Evolutionary conservation across 495 filamentous ascomycete genomes (phyloP).

Genomic region (Hypoxylon trugodes): DNA sequence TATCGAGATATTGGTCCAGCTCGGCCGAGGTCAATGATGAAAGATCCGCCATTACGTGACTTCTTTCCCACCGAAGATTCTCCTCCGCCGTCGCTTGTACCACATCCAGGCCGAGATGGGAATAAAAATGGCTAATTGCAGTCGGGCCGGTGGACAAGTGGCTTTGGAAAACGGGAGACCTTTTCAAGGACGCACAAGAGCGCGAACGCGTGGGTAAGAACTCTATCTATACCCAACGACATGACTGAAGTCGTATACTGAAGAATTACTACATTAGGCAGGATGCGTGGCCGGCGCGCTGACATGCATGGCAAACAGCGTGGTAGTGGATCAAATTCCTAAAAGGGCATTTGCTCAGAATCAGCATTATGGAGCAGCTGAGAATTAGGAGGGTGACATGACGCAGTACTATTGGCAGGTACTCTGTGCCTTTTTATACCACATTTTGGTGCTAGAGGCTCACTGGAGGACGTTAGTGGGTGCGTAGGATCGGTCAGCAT

Average conservation of each 20-base stretch:
- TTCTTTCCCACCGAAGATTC: slow-evolving; percentile 5
- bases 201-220: slow-evolving; percentile 32
- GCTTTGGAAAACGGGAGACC: slow-evolving; percentile 7
- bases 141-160: slow-evolving; percentile 10
- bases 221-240: slow-evolving; percentile 33
- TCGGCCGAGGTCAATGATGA: slow-evolving; percentile 23
- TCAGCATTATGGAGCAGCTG: slow-evolving; percentile 37
- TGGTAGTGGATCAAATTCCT: slow-evolving; percentile 22
- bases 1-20: slow-evolving; percentile 27
- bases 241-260: neutral
- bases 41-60: slow-evolving; percentile 19
- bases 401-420: slow-evolving; percentile 20
- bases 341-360: slow-evolving; percentile 16
- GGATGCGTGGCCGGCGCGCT: slow-evolving; percentile 28
- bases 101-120: slow-evolving; percentile 3
- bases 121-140: slow-evolving; percentile 9
- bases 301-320: slow-evolving; percentile 29
- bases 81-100: slow-evolving; percentile 10
- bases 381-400: slow-evolving; percentile 32
- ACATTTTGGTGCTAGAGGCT: slow-evolving; percentile 11
- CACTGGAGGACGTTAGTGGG: slow-evolving; percentile 29
- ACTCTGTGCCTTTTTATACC: slow-evolving; percentile 31
- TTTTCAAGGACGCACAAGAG: slow-evolving; percentile 15
- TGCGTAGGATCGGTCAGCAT: slow-evolving; percentile 16
- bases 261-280: slow-evolving; percentile 5